Evolutionary conservation across 495 filamentous ascomycete genomes (phyloP).

Genomic region (Schizothecium vesticola): DNA sequence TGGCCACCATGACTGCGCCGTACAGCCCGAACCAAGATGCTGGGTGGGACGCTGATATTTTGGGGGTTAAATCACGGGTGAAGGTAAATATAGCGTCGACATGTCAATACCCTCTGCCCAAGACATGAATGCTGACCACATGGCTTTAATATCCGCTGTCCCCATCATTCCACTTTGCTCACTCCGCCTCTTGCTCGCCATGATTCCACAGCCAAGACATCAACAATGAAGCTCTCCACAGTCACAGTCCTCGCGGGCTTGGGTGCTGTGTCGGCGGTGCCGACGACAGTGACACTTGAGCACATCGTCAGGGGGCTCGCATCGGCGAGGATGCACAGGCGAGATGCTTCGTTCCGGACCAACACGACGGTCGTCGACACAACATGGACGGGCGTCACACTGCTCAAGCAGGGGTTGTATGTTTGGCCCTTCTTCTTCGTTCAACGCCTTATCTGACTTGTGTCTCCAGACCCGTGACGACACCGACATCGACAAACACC

Average conservation of each 20-base stretch:
- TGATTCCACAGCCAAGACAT: background rate
- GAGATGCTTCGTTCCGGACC: background rate
- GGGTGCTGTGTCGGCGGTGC: background rate
- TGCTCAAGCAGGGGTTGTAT: background rate
- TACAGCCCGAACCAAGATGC: background rate
- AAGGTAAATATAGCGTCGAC: background rate
- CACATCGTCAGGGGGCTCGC: background rate
- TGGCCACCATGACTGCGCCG: background rate
- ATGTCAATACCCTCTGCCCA: background rate
- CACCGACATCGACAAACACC: background rate
- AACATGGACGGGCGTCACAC: background rate
- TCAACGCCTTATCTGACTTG: background rate
- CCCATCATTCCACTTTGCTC: background rate
- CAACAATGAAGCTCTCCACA: background rate
- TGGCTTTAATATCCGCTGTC: background rate
- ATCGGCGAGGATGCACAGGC: background rate
- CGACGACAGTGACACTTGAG: background rate
- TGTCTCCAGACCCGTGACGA: background rate
- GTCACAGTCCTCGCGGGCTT: background rate
- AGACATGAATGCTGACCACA: background rate
- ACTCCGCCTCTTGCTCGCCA: background rate
- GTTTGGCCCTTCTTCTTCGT: background rate
- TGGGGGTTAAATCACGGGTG: background rate
- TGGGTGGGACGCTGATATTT: background rate
- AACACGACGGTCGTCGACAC: background rate